Base-by-base conservation (phyloP, 169 alveolate species). In the Eimeria maxima region DNA sequence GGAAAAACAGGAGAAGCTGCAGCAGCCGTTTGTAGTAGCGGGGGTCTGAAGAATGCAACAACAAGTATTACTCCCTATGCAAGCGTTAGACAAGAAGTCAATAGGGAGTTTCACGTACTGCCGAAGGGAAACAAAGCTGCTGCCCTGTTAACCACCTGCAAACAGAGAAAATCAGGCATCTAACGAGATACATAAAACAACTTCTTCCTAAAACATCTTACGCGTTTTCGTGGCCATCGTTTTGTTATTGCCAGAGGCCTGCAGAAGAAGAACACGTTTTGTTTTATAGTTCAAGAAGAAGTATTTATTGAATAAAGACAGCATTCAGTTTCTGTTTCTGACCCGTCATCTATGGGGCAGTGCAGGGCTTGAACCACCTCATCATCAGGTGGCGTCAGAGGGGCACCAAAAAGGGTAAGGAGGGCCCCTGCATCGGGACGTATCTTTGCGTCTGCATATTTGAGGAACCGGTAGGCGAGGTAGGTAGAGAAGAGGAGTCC, bases 1-100 rank as follows among this genome's bases (percentile, higher is more conserved):
- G 96, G 24, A 81, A 44, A 45, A 93, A 93, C 27, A 93, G 96
- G 55, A 81, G 73, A 27, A 93, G 92, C 87, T 93, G 96, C 73
- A 80, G 83, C 44, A 92, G 91, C n/a, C 95, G 80, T 24, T 65
- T 60, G 55, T 50, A 92, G 84, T 92, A 92, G 55, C 50, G 91
- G 24, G 95, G 95, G 24, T 92, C 95, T 92, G 91, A 2, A 76
- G 11, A 16, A 7, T 50, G 47, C 29, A 11, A 47, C 45, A 24
- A 27, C 45, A 0, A 27, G 11, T 24, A 44, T 0, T 45, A 20
- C 18, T 4, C 14, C n/a, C 20, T 0, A 0, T 33, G 38, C 38
- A 33, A 33, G 1, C 38, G 2, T 27, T 44, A n/a, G 3, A 42
- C 4, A 13, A 1, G 78, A 38, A 44, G 60, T 84, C 78, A 29